Conservation (phyloP, 164 flowering plant species). For the Platanus orientalis region DNA sequence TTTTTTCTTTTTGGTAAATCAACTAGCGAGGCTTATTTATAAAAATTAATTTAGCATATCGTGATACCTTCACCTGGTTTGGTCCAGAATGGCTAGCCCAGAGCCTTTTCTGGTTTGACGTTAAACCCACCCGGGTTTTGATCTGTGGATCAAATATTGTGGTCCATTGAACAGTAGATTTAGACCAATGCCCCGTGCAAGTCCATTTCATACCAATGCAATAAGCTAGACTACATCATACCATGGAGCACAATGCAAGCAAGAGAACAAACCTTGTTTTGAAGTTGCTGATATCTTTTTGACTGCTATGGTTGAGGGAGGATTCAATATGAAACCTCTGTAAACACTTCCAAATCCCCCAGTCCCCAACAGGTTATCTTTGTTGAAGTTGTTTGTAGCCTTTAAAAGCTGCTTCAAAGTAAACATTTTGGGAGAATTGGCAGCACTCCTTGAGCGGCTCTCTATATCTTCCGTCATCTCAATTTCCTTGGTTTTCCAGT, state of each 20-base stretch:
- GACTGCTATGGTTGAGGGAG: constrained; percentile 33
- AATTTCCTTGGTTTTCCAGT: constrained; percentile 7
- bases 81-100: too few species aligned
- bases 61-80: too few species aligned
- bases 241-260: neutral
- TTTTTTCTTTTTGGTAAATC: too few species aligned
- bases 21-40: too few species aligned
- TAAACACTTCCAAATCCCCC: constrained; percentile 54
- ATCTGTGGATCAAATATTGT: too few species aligned
- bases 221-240: neutral
- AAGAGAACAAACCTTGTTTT: constrained; percentile 30
- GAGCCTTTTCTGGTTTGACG: too few species aligned
- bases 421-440: constrained; percentile 39
- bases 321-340: constrained; percentile 28
- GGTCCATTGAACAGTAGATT: too few species aligned
- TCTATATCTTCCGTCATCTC: constrained; percentile 32
- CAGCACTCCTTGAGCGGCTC: constrained; percentile 34
- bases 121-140: too few species aligned
- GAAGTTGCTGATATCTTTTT: constrained; percentile 47
- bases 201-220: too few species aligned
- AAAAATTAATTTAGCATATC: too few species aligned
- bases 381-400: constrained; percentile 38
- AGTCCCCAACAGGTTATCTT: constrained; percentile 37
- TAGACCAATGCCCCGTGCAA: too few species aligned
- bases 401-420: constrained; percentile 34